Percentiles rank a stretch among this genome's conserved stretches.
These are phyloP conservation scores for Ilyonectria robusta DNA, from an alignment of 2,329 filamentous ascomycete genomes.

Conservation along the genomic window DNA sequence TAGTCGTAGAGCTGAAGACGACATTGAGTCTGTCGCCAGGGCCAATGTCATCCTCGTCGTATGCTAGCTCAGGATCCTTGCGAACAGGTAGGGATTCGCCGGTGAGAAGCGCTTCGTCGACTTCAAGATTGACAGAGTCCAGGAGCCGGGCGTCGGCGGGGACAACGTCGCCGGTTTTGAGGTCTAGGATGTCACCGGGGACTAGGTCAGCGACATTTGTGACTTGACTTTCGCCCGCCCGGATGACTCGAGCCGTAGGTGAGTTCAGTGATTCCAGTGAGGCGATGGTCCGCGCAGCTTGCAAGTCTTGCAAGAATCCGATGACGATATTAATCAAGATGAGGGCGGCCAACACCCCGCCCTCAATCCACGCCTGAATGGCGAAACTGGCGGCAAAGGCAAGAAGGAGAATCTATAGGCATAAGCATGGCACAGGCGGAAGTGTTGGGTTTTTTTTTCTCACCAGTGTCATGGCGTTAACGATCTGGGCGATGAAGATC, in stretches of 20 bases:
- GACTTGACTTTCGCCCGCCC: conserved; percentile 58
- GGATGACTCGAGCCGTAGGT: conserved; percentile 60
- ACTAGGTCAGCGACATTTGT: conserved; percentile 63
- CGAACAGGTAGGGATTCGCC: conserved; percentile 75
- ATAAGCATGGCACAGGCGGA: neutral
- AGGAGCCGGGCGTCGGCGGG: conserved; percentile 71
- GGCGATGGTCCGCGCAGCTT: conserved; percentile 65
- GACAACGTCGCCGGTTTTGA: conserved; percentile 72
- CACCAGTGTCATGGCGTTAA: conserved; percentile 79
- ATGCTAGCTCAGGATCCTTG: conserved; percentile 64
- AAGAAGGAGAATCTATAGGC: conserved; percentile 64
- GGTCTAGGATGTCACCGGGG: conserved; percentile 69
- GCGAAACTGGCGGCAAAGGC: conserved; percentile 71
- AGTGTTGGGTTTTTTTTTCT: conserved; percentile 22
- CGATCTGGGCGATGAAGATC: conserved; percentile 76
- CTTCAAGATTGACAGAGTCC: conserved; percentile 76
- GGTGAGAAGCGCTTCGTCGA: conserved; percentile 76
- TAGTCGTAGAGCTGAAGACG: conserved; percentile 73
- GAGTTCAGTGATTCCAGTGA: conserved; percentile 61
- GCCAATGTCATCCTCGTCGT: conserved; percentile 55
- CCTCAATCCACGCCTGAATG: conserved; percentile 73
- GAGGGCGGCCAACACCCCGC: conserved; percentile 70
- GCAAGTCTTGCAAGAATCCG: conserved; percentile 62
- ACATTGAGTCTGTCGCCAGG: conserved; percentile 73
- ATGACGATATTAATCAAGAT: conserved; percentile 72